These are phyloP conservation scores for Globisporangium rhizosaccharum DNA, from an alignment of 352 stramenopile genomes.

Conservation along the genomic window DNA sequence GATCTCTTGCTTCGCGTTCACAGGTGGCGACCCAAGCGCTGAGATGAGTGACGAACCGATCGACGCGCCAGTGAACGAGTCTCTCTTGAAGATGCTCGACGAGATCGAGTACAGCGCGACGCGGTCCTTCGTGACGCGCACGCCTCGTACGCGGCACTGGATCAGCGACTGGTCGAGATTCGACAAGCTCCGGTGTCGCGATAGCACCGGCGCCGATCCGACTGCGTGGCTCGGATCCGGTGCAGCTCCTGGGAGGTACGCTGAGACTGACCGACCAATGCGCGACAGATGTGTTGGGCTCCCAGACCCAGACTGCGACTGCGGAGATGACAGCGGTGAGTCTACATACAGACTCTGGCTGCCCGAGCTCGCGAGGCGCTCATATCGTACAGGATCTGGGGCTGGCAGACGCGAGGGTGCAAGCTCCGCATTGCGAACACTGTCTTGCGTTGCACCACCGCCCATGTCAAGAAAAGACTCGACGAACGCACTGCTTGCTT, in stretches of 20 bases:
- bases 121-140: slow-evolving; percentile 44
- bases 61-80: background rate
- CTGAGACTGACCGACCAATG: slow-evolving; percentile 10
- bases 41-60: slow-evolving; percentile 8
- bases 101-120: slow-evolving; percentile 57
- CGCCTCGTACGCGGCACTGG: slow-evolving; percentile 46
- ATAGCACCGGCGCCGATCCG: background rate
- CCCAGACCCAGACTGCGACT: background rate
- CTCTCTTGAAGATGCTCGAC: slow-evolving; percentile 28
- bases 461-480: background rate
- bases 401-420: too few relatives aligned
- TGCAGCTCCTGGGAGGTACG: slow-evolving; percentile 1
- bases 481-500: slow-evolving; percentile 5
- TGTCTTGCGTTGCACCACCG: background rate
- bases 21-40: background rate
- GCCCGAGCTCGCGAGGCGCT: background rate
- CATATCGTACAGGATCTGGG: too few relatives aligned
- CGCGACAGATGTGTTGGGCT: slow-evolving; percentile 7
- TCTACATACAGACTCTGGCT: background rate
- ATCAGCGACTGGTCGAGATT: slow-evolving; percentile 12
- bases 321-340: background rate
- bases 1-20: slow-evolving; percentile 20
- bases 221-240: background rate
- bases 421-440: slow-evolving; percentile 1
- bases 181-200: background rate